Percentiles rank a stretch among this genome's conserved stretches.
Conservation (phyloP, 2,329 filamentous ascomycete species). For the Shiraia bambusicola region DNA sequence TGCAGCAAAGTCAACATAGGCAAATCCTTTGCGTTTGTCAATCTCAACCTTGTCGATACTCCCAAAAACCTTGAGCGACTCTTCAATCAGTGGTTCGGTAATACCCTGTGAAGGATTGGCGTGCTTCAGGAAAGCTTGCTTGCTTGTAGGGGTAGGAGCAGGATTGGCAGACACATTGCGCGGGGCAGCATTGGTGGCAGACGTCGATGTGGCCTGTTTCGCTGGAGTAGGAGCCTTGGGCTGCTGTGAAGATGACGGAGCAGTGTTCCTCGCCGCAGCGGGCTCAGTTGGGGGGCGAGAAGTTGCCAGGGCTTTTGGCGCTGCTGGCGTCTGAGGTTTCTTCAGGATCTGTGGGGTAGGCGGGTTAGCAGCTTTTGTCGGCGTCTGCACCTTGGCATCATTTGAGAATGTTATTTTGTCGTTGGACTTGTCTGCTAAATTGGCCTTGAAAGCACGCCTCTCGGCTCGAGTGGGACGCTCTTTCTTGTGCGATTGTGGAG, state of each 20-base stretch:
- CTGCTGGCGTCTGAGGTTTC: slow-evolving; percentile 35
- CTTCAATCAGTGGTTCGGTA: slow-evolving; percentile 75
- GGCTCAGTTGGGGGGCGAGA: slow-evolving; percentile 35
- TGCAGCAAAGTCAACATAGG: slow-evolving; percentile 85
- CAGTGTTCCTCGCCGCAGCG: slow-evolving; percentile 24
- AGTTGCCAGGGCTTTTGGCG: slow-evolving; percentile 36
- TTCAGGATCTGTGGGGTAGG: slow-evolving; percentile 44
- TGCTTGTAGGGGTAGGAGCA: slow-evolving; percentile 39
- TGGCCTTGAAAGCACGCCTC: slow-evolving; percentile 43
- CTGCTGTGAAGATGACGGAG: slow-evolving; percentile 19
- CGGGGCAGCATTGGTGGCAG: slow-evolving; percentile 2
- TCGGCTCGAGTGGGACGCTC: slow-evolving; percentile 43
- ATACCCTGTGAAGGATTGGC: slow-evolving; percentile 86
- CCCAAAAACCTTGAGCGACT: slow-evolving; percentile 74
- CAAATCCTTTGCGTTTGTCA: slow-evolving; percentile 91
- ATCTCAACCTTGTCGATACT: slow-evolving; percentile 80
- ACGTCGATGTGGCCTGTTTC: slow-evolving; percentile 14
- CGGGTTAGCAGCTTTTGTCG: slow-evolving; percentile 23
- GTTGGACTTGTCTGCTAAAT: slow-evolving; percentile 36
- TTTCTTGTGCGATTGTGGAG: slow-evolving; percentile 37
- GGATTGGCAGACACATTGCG: slow-evolving; percentile 18
- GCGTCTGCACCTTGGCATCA: slow-evolving; percentile 28
- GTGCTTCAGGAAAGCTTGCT: slow-evolving; percentile 59
- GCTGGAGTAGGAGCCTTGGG: slow-evolving; percentile 15
- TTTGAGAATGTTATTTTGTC: slow-evolving; percentile 21